Base-by-base conservation (phyloP, 192 early-diverging fungal genomes). In the Thamnidium elegans region DNA sequence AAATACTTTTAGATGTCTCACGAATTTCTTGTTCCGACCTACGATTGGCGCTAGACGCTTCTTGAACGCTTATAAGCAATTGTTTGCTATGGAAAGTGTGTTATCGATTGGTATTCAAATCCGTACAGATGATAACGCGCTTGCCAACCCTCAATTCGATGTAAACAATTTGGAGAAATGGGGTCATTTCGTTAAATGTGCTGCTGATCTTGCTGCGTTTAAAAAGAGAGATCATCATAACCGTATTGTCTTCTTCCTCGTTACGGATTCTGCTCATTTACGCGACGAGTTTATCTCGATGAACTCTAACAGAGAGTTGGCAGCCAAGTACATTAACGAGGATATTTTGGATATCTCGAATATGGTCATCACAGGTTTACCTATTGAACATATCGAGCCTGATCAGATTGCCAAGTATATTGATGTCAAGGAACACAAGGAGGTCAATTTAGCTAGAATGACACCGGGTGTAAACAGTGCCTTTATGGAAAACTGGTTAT, bases 401-500 rank as follows among this genome's bases (percentile, higher is more conserved):
- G 55, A 59, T 30, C 74, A 76, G 36, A 65, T 76, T 1, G 69
- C 74, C 11, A 76, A 76, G 39, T 76, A 76, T 39, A 76, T 76
- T 30, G 58, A 76, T 48, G 69, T 76, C 3, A 61, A 66, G n/a
- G 17, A 59, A n/a, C 69, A 66, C 9, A 50, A 52, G 11, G 44
- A 65, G 20, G 62, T 67, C 15, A 71, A 62, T 3, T 34, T 47
- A 9, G 69, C 62, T 17, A 45, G 69, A 15, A 71, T 63, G 65
- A 51, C 58, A 13, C 65, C 66, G 17, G 74, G 65, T 46, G 63
- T 73, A 7, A 70, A 73, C 51, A 67, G 71, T 39, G 74, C 78
- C 13, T 51, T 73, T 15, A 74, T 79, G 46, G 78, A 79, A 47
- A 79, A 79, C 60, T 79, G 75, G 78, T 65, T 79, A 39, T 48